These are phyloP conservation scores for Chlorella sp. DNA, from an alignment of 139 green algal genomes.

Conservation along the genomic window DNA sequence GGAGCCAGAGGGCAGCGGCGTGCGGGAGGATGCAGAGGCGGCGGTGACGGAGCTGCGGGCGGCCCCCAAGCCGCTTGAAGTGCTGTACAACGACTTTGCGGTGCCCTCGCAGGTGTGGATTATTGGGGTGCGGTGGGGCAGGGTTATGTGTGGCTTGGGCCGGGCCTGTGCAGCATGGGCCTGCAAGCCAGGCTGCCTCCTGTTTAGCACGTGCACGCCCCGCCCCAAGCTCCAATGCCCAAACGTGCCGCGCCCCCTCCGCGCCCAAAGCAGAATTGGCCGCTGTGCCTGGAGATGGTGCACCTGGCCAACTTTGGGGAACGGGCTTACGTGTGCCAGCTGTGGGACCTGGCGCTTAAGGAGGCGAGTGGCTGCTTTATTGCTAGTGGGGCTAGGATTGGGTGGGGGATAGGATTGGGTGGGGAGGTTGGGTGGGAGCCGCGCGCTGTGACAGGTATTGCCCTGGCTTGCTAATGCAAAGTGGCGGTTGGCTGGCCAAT, in stretches of 20 bases:
- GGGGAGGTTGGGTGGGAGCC: neutral
- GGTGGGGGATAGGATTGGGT: neutral
- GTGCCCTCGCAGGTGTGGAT: slow-evolving; percentile 52
- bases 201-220: neutral
- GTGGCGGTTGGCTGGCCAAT: neutral
- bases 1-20: neutral
- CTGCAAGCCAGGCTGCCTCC: neutral
- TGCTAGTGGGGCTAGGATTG: slow-evolving; percentile 9
- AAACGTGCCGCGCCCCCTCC: neutral
- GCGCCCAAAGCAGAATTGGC: slow-evolving; percentile 73
- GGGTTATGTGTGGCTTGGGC: neutral
- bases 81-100: slow-evolving; percentile 87
- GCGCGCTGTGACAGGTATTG: too few species aligned
- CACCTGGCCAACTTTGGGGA: slow-evolving; percentile 63
- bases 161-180: too few species aligned
- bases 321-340: slow-evolving; percentile 60
- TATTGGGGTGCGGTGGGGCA: neutral
- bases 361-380: too few species aligned
- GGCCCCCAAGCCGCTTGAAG: slow-evolving; percentile 48
- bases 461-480: too few species aligned
- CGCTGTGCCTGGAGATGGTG: slow-evolving; percentile 81
- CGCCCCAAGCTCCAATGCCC: neutral
- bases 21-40: slow-evolving; percentile 10
- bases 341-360: slow-evolving; percentile 86
- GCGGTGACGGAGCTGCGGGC: slow-evolving; percentile 45